Evolutionary conservation across 768 basidiomycete species (phyloP).

Genomic region (Suillus ampliporus): DNA sequence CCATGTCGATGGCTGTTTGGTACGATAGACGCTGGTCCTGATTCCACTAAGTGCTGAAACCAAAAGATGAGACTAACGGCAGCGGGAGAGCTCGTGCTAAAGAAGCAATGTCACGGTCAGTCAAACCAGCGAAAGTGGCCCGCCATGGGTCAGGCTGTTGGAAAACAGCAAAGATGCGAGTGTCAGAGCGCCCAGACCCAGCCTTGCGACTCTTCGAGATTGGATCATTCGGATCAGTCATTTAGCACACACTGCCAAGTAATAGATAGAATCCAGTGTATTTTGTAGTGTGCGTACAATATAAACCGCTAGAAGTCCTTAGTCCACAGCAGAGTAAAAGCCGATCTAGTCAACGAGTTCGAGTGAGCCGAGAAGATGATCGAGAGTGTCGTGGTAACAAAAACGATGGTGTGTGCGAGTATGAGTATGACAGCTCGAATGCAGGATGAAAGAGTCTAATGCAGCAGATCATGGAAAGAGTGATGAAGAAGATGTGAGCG

Average conservation of each 20-base stretch:
- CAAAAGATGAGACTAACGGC: too few species aligned
- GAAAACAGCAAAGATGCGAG: neutral
- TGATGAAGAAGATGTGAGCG: too few species aligned
- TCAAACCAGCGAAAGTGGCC: too few species aligned
- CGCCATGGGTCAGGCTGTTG: neutral
- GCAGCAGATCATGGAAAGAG: too few species aligned
- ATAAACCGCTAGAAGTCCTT: too few species aligned
- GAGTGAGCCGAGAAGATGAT: neutral
- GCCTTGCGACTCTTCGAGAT: neutral
- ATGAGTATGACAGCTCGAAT: neutral
- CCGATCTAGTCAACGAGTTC: neutral
- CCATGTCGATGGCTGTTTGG: too few species aligned
- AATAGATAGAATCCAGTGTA: neutral
- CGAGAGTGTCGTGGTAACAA: neutral
- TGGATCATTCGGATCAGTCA: neutral
- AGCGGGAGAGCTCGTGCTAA: too few species aligned
- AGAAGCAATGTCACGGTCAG: too few species aligned
- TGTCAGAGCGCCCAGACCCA: neutral
- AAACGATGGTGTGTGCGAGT: neutral
- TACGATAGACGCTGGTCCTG: too few species aligned
- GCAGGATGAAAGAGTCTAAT: too few species aligned
- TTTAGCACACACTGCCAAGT: neutral
- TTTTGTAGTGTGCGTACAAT: too few species aligned
- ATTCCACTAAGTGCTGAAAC: too few species aligned
- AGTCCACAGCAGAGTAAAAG: neutral